Evolutionary conservation across 805 yeast species (phyloP), one percentile per base, ranked within the genome.

Genomic region (Nakazawaea siamensis): DNA sequence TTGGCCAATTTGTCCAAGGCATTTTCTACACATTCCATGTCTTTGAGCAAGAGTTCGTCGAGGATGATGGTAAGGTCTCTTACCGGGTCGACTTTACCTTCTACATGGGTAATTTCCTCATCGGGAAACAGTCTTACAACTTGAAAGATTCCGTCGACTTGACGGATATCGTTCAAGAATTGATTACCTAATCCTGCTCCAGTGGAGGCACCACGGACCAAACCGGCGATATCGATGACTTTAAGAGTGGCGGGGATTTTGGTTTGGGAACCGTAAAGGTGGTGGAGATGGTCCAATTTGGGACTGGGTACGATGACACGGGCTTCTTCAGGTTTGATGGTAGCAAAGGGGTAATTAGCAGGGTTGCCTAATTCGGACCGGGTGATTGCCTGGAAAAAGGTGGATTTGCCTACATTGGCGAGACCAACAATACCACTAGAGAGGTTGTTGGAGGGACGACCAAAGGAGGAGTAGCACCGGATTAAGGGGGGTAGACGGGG

Each of bases 141-240:
- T 67, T 92, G 97, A 67, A 83, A 92, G 46, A 92, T 80, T 43
- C 97, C 95, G 72, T 92, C 98, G 38, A 92, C 98, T 32, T 95
- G 92, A 64, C 97, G 77, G 52, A 92, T 92, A 60, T 92, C 88
- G 48, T 95, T 80, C 66, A 92, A 76, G 73, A 92, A 92, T 44
- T 95, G 94, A 61, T 92, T 92, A 55, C 98, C 98, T 47, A 92
- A 76, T 58, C 98, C 98, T 64, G 87, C 97, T 60, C 97, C 97
- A 36, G 83, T 80, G 41, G 86, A 77, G 25, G 97, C 97, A 64
- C 96, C 97, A 64, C 85, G 85, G 46, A 97, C 90, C 57, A 92
- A 71, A 60, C 98, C 98, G 41, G 98, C 98, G 62, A 92, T 92
- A 66, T 92, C 98, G 54, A 84, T 87, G 40, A 92, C 77, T 39